Evolutionary conservation across 1,284 basidiomycete species (phyloP).

Genomic region (Sanghuangporus sanghuang): DNA sequence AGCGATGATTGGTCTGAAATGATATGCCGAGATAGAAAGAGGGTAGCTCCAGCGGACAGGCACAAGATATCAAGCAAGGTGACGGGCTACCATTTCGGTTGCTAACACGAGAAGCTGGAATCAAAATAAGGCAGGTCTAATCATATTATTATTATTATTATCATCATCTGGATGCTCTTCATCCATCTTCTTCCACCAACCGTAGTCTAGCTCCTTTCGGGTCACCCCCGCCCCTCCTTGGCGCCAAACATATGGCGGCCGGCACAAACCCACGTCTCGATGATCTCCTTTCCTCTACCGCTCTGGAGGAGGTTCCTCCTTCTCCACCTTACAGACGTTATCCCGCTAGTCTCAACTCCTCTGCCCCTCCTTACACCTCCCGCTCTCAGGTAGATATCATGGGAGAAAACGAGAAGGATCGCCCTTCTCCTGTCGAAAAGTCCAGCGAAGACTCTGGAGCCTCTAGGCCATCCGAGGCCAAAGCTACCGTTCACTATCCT

Average conservation of each 20-base stretch:
- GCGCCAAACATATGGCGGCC: background rate
- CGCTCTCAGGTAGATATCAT: conserved; percentile 13
- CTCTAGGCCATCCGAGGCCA: conserved; percentile 18
- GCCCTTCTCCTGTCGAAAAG: background rate
- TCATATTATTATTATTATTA: no score
- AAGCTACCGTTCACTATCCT: conserved; percentile 47
- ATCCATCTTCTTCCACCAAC: background rate
- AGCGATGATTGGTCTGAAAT: background rate
- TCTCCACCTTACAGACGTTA: conserved; percentile 15
- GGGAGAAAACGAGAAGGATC: conserved; percentile 2
- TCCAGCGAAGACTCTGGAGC: background rate
- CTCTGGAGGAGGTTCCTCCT: conserved; percentile 4
- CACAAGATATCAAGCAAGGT: no score
- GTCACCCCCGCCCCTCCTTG: background rate
- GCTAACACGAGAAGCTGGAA: background rate
- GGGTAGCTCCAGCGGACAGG: conserved; percentile 4
- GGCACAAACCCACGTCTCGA: background rate
- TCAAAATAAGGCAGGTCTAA: no score
- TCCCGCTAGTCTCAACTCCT: conserved; percentile 4
- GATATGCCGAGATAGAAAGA: conserved; percentile 3
- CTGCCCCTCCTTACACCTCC: conserved; percentile 14
- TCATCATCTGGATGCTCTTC: no score
- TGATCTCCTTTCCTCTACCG: conserved; percentile 1
- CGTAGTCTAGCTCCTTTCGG: conserved; percentile 3
- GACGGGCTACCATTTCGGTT: no score